These are phyloP conservation scores for Pseudogymnoascus sp. DNA, from an alignment of 2,329 filamentous ascomycete genomes.

Conservation along the genomic window DNA sequence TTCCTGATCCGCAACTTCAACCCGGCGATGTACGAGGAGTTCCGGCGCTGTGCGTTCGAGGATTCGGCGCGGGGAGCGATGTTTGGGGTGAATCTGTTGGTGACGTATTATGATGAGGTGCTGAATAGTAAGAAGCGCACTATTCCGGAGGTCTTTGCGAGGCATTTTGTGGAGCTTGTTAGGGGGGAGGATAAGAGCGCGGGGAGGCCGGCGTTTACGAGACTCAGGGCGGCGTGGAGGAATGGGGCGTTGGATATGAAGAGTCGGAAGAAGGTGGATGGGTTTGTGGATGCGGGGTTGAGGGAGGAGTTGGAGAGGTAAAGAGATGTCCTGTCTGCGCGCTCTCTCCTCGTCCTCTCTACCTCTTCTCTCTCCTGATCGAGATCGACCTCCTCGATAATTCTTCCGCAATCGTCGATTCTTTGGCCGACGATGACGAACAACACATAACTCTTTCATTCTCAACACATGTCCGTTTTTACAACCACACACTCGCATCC, in stretches of 20 bases:
- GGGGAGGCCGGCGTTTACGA: constrained; percentile 40
- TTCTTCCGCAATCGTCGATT: background rate
- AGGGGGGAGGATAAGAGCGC: constrained; percentile 36
- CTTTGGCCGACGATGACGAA: background rate
- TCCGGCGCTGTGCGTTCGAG: constrained; percentile 57
- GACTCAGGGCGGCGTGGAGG: constrained; percentile 44
- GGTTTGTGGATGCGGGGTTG: constrained; percentile 42
- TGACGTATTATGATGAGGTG: constrained; percentile 56
- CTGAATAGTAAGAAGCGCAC: constrained; percentile 40
- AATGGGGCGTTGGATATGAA: constrained; percentile 46
- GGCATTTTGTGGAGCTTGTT: constrained; percentile 47
- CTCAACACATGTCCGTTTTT: background rate
- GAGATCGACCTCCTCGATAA: too few relatives aligned
- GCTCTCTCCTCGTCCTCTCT: background rate
- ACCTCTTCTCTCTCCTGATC: too few relatives aligned
- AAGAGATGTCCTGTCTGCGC: background rate
- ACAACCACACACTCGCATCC: background rate
- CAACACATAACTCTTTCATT: background rate
- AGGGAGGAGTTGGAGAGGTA: constrained; percentile 42
- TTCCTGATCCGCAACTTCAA: constrained; percentile 69
- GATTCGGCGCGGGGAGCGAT: constrained; percentile 46
- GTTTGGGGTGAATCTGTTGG: constrained; percentile 52
- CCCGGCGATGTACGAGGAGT: constrained; percentile 65
- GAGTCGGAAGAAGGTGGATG: constrained; percentile 48
- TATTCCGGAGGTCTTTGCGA: constrained; percentile 45